These are phyloP conservation scores for Hexamita inflata DNA, from an alignment of 208 protist species.

Conservation along the genomic window DNA sequence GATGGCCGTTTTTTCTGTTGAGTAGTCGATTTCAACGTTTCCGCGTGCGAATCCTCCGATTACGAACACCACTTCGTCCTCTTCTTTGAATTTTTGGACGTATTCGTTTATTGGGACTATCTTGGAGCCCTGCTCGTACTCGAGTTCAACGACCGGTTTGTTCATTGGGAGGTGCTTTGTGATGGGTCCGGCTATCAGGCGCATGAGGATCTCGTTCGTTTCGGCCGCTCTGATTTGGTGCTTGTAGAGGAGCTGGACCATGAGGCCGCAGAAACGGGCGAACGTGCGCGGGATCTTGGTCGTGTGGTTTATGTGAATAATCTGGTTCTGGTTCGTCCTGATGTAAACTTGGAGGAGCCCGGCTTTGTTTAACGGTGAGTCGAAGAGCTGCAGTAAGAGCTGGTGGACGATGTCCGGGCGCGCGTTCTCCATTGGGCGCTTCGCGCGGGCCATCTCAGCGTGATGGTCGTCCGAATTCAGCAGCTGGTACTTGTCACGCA, in stretches of 20 bases:
- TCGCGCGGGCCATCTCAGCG: conserved; percentile 68
- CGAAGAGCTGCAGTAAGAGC: conserved; percentile 85
- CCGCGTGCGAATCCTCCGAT: conserved; percentile 63
- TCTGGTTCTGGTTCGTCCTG: conserved; percentile 72
- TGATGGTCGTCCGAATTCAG: conserved; percentile 82
- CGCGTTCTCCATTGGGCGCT: conserved; percentile 70
- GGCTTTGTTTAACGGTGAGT: conserved; percentile 88
- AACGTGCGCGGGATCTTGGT: conserved; percentile 88
- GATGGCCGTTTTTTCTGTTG: conserved; percentile 56
- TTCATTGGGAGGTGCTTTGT: conserved; percentile 78
- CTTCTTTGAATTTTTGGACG: background rate
- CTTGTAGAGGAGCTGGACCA: conserved; percentile 92
- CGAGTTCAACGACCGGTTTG: conserved; percentile 4
- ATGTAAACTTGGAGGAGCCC: conserved; percentile 66
- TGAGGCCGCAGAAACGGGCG: conserved; percentile 88
- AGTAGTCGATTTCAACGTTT: conserved; percentile 53
- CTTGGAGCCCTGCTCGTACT: conserved; percentile 22
- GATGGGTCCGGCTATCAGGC: conserved; percentile 90
- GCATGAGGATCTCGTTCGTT: conserved; percentile 59
- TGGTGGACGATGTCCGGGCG: conserved; percentile 92
- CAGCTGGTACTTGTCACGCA: conserved; percentile 67
- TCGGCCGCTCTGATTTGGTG: conserved; percentile 74
- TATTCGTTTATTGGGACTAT: conserved; percentile 10
- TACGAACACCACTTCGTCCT: conserved; percentile 53
- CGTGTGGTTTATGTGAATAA: conserved; percentile 78